Percentiles rank a stretch among this genome's conserved stretches.
These are phyloP conservation scores for Corymbia citriodora DNA, from an alignment of 441 rosid species.

Conservation along the genomic window DNA sequence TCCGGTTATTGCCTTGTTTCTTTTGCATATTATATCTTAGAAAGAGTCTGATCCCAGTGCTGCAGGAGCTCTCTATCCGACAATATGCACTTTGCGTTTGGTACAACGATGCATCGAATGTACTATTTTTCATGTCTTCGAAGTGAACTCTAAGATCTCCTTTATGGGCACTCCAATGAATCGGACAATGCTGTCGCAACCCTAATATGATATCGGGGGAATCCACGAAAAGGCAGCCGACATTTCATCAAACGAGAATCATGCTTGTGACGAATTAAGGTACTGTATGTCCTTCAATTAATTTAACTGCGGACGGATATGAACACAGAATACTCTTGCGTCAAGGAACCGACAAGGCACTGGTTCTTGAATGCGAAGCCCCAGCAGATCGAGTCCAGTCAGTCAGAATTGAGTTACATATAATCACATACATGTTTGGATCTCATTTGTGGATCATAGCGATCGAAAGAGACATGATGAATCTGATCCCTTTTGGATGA, in stretches of 20 bases:
- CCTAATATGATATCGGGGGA: not conserved
- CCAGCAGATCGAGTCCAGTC: not conserved
- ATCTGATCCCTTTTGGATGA: not conserved
- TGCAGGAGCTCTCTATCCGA: not conserved
- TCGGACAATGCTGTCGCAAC: not conserved
- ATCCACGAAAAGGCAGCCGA: not conserved
- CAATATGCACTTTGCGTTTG: not conserved
- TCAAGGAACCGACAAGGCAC: not conserved
- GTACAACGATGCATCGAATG: not conserved
- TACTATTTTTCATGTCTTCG: not conserved
- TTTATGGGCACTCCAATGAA: not conserved
- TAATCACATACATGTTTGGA: not conserved
- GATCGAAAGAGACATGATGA: not conserved
- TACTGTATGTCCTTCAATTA: not conserved
- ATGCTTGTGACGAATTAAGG: not conserved
- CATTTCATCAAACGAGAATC: not conserved
- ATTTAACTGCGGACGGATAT: not conserved
- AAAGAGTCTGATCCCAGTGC: not conserved
- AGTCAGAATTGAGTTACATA: not conserved
- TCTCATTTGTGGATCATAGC: not conserved
- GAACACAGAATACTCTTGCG: not conserved
- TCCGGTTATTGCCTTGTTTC: not conserved
- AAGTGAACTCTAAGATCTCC: not conserved
- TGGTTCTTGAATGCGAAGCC: not conserved
- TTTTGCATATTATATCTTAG: not conserved